phyloP scores from a whole-genome alignment of 2,329 filamentous ascomycete species.

The Apiospora saccharicola region DNA sequence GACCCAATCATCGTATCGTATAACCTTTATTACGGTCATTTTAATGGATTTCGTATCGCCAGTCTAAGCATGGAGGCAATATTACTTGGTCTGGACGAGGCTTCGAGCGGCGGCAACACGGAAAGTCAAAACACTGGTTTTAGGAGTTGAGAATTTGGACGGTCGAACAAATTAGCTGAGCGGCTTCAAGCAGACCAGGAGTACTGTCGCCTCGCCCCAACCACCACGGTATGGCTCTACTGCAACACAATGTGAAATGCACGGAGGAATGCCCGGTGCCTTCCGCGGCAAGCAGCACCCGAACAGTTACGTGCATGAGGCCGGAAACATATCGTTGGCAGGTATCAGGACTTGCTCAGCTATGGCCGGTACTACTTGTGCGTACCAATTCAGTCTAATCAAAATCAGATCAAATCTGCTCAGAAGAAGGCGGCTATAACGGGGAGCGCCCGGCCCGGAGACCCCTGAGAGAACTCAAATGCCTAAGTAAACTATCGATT shows the following conservation, averaged over 20 bases:
- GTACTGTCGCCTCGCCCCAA: neutral
- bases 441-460: neutral
- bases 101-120: neutral
- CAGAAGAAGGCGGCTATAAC: neutral
- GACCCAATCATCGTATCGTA: neutral
- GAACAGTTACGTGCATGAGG: neutral
- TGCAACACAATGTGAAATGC: neutral
- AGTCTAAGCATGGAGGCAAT: neutral
- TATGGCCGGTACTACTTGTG: neutral
- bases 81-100: neutral
- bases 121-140: neutral
- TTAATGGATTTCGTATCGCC: neutral
- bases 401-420: neutral
- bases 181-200: neutral
- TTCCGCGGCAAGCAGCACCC: neutral
- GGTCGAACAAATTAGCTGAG: neutral
- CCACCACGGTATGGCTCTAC: neutral
- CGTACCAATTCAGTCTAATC: neutral
- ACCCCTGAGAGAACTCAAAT: neutral
- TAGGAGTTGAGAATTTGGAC: neutral
- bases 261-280: neutral
- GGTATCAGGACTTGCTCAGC: neutral
- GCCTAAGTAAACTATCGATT: too few relatives aligned
- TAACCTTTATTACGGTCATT: neutral
- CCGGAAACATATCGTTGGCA: neutral